phyloP scores from a whole-genome alignment of 192 early-diverging fungal species.

The Gonapodya prolifera region DNA sequence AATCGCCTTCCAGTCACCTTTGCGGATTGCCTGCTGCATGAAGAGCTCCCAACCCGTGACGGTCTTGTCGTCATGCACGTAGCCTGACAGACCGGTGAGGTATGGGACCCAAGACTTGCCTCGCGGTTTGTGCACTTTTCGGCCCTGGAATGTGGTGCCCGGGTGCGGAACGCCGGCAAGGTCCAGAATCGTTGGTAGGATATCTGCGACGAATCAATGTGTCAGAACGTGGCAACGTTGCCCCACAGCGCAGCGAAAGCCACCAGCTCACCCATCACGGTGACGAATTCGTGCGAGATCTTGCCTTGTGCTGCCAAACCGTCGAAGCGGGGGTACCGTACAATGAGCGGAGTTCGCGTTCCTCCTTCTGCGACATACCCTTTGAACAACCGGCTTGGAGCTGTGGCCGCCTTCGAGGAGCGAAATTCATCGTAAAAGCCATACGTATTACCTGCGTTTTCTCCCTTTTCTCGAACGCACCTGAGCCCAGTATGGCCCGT shows the following conservation, averaged over 20 bases:
- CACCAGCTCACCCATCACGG: conserved; percentile 1
- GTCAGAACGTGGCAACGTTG: too few species aligned
- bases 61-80: conserved; percentile 2
- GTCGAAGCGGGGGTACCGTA: background rate
- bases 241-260: background rate
- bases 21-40: background rate
- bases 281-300: background rate
- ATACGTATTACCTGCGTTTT: too few species aligned
- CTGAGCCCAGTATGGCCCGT: background rate
- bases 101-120: conserved; percentile 3
- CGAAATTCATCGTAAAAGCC: too few species aligned
- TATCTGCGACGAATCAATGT: background rate
- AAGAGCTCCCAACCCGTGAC: conserved; percentile 6
- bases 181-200: conserved; percentile 3
- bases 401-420: background rate
- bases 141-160: background rate
- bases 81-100: background rate
- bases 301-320: background rate
- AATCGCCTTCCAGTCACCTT: conserved; percentile 4
- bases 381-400: background rate
- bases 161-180: conserved; percentile 1
- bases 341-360: background rate
- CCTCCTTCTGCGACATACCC: background rate
- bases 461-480: too few species aligned
- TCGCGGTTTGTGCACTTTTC: background rate